phyloP scores from a whole-genome alignment of 2,329 filamentous ascomycete species.

The Diaporthe longicolla region DNA sequence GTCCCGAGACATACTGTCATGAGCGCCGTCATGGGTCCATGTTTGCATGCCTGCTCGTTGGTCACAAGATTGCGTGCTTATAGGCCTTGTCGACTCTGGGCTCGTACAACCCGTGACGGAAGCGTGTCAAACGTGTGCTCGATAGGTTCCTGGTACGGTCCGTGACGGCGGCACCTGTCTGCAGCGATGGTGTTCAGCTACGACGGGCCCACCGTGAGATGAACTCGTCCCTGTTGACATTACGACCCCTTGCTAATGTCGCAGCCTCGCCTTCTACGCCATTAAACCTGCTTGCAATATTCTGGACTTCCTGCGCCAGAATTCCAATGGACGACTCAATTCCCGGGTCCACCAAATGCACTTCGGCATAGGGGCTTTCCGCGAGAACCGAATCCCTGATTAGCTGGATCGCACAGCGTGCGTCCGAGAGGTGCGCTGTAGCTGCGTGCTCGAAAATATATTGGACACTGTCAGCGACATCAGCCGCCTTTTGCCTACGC shows the following conservation, averaged over 20 bases:
- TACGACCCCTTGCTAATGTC: slow-evolving; percentile 55
- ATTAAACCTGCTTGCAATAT: slow-evolving; percentile 56
- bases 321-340: slow-evolving; percentile 65
- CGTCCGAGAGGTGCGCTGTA: slow-evolving; percentile 61
- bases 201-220: slow-evolving; percentile 57
- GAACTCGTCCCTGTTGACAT: slow-evolving; percentile 65
- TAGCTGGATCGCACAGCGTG: slow-evolving; percentile 62
- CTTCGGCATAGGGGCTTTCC: slow-evolving; percentile 64
- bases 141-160: background rate
- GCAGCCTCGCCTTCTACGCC: slow-evolving; percentile 53
- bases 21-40: background rate
- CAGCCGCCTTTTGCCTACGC: slow-evolving; percentile 45
- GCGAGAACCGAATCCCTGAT: slow-evolving; percentile 66
- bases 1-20: slow-evolving; percentile 29
- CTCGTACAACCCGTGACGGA: background rate
- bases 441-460: slow-evolving; percentile 63
- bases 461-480: slow-evolving; percentile 62
- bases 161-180: background rate
- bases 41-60: background rate
- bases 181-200: slow-evolving; percentile 3
- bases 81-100: background rate
- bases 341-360: slow-evolving; percentile 66
- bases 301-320: slow-evolving; percentile 60
- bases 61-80: background rate
- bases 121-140: background rate